A percentile compares a stretch with the other conserved stretches of the same genome.
Evolutionary conservation across 768 basidiomycete species (phyloP).

Genomic region (Roridomyces roridus): DNA sequence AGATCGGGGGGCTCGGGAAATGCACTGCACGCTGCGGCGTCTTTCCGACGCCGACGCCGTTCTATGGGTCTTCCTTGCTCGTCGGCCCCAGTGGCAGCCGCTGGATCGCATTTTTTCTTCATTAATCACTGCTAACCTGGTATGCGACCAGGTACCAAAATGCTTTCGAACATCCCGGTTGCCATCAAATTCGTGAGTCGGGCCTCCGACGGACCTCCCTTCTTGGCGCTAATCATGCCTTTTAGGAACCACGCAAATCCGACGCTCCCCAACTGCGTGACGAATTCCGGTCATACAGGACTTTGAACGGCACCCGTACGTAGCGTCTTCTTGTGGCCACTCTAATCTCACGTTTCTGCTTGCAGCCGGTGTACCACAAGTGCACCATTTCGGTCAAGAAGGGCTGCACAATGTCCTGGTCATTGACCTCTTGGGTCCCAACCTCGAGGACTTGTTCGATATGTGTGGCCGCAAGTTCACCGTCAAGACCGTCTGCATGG

Average conservation of each 20-base stretch:
- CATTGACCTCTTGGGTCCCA: constrained; percentile 96
- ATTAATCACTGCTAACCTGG: background rate
- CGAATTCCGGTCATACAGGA: constrained; percentile 97
- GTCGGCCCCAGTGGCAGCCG: no score
- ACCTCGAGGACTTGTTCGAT: constrained; percentile 97
- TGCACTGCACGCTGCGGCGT: no score
- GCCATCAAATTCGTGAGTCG: constrained; percentile 94
- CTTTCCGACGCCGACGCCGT: background rate
- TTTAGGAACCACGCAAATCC: constrained; percentile 93
- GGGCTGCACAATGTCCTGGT: constrained; percentile 96
- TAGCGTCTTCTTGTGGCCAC: constrained; percentile 28
- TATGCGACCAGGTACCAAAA: constrained; percentile 70
- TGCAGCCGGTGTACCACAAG: constrained; percentile 94
- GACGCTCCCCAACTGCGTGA: constrained; percentile 98
- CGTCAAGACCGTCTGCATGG: constrained; percentile 99
- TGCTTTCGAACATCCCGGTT: constrained; percentile 84
- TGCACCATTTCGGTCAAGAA: constrained; percentile 98
- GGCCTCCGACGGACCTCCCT: constrained; percentile 8
- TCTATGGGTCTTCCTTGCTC: background rate
- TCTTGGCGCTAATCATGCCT: constrained; percentile 17
- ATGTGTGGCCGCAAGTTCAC: constrained; percentile 99
- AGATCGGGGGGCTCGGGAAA: background rate
- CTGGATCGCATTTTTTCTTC: no score
- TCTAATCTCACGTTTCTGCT: constrained; percentile 22
- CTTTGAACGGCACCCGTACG: constrained; percentile 87